These are phyloP conservation scores for Pueraria montana DNA, from an alignment of 306 rosid species.

Conservation along the genomic window DNA sequence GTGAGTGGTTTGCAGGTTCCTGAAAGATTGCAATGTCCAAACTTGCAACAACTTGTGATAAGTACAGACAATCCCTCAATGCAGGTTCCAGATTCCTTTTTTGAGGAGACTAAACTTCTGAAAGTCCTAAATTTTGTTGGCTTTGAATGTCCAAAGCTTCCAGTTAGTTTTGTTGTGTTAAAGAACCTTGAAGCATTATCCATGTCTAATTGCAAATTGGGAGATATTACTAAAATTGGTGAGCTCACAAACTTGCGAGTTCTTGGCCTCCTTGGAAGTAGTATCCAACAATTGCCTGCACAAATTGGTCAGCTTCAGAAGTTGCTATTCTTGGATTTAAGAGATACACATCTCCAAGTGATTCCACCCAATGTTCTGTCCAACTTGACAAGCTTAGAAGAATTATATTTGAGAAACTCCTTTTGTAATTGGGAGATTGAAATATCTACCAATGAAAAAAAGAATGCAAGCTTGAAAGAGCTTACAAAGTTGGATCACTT, in stretches of 20 bases:
- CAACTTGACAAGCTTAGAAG: slow-evolving; percentile 2
- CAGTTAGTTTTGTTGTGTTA: not conserved
- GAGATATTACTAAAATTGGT: not conserved
- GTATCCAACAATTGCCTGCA: not conserved
- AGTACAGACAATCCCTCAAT: not conserved
- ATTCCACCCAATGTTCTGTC: slow-evolving; percentile 4
- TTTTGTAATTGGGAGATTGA: not conserved
- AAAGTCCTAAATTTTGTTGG: not conserved
- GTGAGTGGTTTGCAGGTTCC: not conserved
- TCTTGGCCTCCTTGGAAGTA: not conserved
- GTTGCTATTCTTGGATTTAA: slow-evolving; percentile 13
- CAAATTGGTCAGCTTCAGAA: not conserved
- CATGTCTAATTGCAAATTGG: not conserved
- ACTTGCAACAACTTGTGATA: not conserved
- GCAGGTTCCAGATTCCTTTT: not conserved
- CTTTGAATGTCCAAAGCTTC: not conserved
- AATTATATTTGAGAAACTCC: slow-evolving; percentile 21
- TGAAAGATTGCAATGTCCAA: not conserved
- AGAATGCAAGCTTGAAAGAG: slow-evolving; percentile 19
- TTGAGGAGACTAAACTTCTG: slow-evolving; percentile 13
- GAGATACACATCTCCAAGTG: not conserved
- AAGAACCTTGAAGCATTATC: slow-evolving; percentile 11
- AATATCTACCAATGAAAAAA: not conserved
- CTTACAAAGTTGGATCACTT: not conserved
- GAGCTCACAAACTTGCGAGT: not conserved